These are phyloP conservation scores for Tolypocladium guangdongense DNA, from an alignment of 2,329 filamentous ascomycete genomes.

Conservation along the genomic window DNA sequence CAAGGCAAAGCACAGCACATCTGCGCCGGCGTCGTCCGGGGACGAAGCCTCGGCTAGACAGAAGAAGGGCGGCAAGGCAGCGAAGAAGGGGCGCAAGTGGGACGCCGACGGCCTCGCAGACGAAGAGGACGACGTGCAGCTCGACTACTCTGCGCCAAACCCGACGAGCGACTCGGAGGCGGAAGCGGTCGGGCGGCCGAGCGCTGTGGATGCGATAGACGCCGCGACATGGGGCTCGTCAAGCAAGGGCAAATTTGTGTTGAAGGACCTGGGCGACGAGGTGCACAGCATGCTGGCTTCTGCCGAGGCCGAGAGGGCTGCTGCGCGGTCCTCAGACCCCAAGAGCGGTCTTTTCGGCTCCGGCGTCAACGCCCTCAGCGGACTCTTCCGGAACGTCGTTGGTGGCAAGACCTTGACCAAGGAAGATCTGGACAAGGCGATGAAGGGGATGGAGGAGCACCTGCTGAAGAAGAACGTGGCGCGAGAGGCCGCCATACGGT, in stretches of 20 bases:
- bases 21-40: slow-evolving; percentile 63
- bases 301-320: slow-evolving; percentile 55
- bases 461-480: slow-evolving; percentile 93
- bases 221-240: slow-evolving; percentile 78
- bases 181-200: slow-evolving; percentile 37
- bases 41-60: slow-evolving; percentile 58
- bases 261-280: slow-evolving; percentile 89
- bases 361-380: slow-evolving; percentile 71
- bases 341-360: slow-evolving; percentile 63
- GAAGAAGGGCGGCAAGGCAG: slow-evolving; percentile 45
- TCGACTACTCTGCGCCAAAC: slow-evolving; percentile 77
- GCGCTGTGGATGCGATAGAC: slow-evolving; percentile 62
- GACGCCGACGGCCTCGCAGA: slow-evolving; percentile 79
- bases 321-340: slow-evolving; percentile 33
- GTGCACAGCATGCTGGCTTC: slow-evolving; percentile 80
- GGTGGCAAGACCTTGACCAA: slow-evolving; percentile 88
- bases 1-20: slow-evolving; percentile 54
- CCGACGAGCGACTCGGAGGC: slow-evolving; percentile 42
- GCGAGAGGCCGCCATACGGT: slow-evolving; percentile 78
- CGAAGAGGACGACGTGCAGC: slow-evolving; percentile 61
- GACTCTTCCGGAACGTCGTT: slow-evolving; percentile 87
- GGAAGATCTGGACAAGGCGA: slow-evolving; percentile 78
- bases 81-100: slow-evolving; percentile 92
- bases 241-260: slow-evolving; percentile 80
- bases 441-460: slow-evolving; percentile 95